Conservation (phyloP, 129 eudicot genomes). For the Flaveria robusta region DNA sequence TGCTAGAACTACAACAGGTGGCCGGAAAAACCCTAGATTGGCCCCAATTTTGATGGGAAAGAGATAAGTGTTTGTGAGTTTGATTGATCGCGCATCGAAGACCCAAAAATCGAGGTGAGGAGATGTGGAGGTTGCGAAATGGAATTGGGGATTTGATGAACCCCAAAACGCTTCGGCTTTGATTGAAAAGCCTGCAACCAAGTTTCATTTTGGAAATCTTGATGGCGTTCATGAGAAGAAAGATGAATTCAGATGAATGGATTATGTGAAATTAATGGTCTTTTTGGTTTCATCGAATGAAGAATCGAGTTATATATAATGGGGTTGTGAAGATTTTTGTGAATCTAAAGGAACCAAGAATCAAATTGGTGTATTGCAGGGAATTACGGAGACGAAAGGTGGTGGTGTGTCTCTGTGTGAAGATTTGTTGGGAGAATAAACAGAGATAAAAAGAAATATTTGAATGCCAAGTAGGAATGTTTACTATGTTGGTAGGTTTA, state of each 20-base stretch:
- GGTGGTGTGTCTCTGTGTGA: constrained; percentile 14
- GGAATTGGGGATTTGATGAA: constrained; percentile 29
- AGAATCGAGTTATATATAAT: background rate
- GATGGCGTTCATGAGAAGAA: constrained; percentile 33
- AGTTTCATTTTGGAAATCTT: constrained; percentile 32
- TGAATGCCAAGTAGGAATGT: no score
- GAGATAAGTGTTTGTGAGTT: constrained; percentile 41
- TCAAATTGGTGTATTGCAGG: constrained; percentile 33
- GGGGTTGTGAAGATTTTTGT: constrained; percentile 5
- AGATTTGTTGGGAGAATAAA: background rate
- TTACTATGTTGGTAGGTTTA: no score
- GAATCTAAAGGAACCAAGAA: constrained; percentile 12
- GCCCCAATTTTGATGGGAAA: constrained; percentile 39
- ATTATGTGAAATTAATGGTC: constrained; percentile 11
- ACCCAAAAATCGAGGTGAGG: constrained; percentile 39
- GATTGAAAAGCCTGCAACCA: constrained; percentile 36
- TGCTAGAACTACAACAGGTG: constrained; percentile 25
- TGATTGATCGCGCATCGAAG: constrained; percentile 27
- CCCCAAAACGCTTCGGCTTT: constrained; percentile 38
- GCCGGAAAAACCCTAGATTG: constrained; percentile 48
- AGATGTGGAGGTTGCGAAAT: constrained; percentile 28
- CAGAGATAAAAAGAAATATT: no score
- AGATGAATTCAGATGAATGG: background rate
- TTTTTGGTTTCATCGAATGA: background rate
- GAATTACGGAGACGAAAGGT: constrained; percentile 34